phyloP scores from a whole-genome alignment of 2,329 filamentous ascomycete genomes.

The Rhynchosporium secalis region DNA sequence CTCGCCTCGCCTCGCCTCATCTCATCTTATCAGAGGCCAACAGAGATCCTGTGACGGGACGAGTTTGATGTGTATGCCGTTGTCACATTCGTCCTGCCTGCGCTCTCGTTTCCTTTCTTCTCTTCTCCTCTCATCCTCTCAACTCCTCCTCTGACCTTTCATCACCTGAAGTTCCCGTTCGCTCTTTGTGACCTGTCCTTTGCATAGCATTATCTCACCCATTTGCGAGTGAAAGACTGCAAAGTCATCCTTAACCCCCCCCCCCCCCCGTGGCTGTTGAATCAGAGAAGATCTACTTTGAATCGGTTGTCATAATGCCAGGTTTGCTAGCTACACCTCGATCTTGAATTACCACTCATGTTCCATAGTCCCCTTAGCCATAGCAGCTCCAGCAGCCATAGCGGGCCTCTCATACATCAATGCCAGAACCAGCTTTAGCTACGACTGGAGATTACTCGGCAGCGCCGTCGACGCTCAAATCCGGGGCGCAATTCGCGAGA shows the following conservation, averaged over 20 bases:
- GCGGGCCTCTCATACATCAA: constrained; percentile 77
- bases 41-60: too few relatives aligned
- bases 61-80: too few relatives aligned
- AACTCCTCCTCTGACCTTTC: background rate
- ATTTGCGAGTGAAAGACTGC: background rate
- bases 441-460: constrained; percentile 64
- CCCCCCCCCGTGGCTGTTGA: too few relatives aligned
- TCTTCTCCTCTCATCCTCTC: too few relatives aligned
- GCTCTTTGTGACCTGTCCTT: background rate
- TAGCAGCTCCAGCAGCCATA: constrained; percentile 61
- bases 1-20: background rate
- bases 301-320: constrained; percentile 27
- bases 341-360: constrained; percentile 6
- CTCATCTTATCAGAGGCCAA: background rate
- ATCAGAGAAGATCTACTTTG: too few relatives aligned
- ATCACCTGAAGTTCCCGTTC: background rate
- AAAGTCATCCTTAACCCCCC: too few relatives aligned
- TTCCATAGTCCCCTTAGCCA: constrained; percentile 48
- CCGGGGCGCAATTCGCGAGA: constrained; percentile 49
- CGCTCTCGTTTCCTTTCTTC: too few relatives aligned
- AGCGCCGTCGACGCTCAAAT: constrained; percentile 50
- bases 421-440: constrained; percentile 64
- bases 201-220: background rate
- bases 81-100: too few relatives aligned
- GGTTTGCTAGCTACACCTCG: constrained; percentile 20